Evolutionary conservation across 2,329 filamentous ascomycete species (phyloP).

Genomic region (Apiospora marii): DNA sequence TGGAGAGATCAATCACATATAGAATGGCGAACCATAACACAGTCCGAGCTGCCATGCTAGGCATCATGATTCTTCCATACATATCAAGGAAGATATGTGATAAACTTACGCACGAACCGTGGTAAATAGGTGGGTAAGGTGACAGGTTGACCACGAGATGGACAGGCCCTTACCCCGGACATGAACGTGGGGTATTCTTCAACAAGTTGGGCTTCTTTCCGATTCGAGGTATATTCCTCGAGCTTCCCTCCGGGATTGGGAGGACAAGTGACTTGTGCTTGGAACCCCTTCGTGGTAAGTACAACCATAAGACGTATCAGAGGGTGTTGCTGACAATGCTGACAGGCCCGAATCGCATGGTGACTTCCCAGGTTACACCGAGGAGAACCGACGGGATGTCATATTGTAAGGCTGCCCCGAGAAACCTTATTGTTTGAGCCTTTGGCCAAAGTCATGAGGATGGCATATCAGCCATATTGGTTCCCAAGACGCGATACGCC

Average conservation of each 20-base stretch:
- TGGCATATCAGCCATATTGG: background rate
- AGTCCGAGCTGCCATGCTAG: background rate
- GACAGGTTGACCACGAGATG: background rate
- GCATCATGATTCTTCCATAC: background rate
- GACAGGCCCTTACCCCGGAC: background rate
- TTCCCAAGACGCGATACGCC: background rate
- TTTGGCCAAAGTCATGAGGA: background rate
- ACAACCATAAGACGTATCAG: background rate
- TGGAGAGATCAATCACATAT: background rate
- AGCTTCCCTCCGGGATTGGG: background rate
- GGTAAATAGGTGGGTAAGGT: background rate
- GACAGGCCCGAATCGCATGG: background rate
- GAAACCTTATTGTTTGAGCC: background rate
- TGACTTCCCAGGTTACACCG: slow-evolving; percentile 2
- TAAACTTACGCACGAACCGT: background rate
- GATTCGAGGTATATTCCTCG: background rate
- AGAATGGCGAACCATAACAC: background rate
- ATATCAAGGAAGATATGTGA: background rate
- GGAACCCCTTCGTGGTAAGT: background rate
- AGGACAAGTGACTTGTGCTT: slow-evolving; percentile 1
- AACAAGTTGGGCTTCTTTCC: background rate
- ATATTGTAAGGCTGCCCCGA: background rate
- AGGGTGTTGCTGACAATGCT: slow-evolving; percentile 1
- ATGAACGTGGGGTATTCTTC: background rate
- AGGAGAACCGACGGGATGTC: background rate